A percentile compares a stretch with the other conserved stretches of the same genome.
Conservation (phyloP, 768 basidiomycete genomes). For the Candolleomyces efflorescens region DNA sequence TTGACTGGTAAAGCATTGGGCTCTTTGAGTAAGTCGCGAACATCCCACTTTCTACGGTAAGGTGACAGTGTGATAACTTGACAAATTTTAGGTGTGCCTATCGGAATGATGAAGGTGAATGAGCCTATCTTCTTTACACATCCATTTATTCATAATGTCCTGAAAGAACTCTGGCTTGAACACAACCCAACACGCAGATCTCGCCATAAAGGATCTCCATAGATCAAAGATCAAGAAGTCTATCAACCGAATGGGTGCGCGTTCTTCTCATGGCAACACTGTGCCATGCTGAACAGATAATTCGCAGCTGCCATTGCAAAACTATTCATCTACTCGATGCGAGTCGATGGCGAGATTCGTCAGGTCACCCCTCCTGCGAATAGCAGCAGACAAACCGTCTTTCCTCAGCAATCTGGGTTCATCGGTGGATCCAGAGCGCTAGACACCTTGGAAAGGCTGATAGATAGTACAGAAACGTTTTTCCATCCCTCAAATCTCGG, state of each 20-base stretch:
- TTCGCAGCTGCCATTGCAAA: constrained; percentile 70
- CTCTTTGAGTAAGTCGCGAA: constrained; percentile 59
- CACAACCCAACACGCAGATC: constrained; percentile 59
- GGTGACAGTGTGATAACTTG: background rate
- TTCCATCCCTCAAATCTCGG: constrained; percentile 96
- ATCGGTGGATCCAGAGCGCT: constrained; percentile 84
- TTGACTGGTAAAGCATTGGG: constrained; percentile 79
- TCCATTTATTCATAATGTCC: constrained; percentile 2
- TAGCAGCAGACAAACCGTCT: constrained; percentile 7
- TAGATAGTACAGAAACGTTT: constrained; percentile 90
- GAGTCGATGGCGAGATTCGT: constrained; percentile 68
- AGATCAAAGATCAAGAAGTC: constrained; percentile 68
- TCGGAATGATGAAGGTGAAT: constrained; percentile 61
- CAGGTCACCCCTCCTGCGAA: constrained; percentile 24
- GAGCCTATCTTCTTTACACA: background rate
- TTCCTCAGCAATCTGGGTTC: constrained; percentile 44
- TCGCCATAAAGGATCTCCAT: constrained; percentile 28
- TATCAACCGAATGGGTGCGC: constrained; percentile 55
- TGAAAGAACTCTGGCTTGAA: constrained; percentile 56
- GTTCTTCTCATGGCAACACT: constrained; percentile 15
- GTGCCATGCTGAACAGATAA: constrained; percentile 1
- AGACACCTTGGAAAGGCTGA: constrained; percentile 80
- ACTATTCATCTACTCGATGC: constrained; percentile 85
- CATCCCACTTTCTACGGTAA: background rate
- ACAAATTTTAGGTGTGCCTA: constrained; percentile 54